Evolutionary conservation across 176 grass and related monocot species (phyloP), one percentile per base, ranked within the genome.

Genomic region (Carex cristatella): DNA sequence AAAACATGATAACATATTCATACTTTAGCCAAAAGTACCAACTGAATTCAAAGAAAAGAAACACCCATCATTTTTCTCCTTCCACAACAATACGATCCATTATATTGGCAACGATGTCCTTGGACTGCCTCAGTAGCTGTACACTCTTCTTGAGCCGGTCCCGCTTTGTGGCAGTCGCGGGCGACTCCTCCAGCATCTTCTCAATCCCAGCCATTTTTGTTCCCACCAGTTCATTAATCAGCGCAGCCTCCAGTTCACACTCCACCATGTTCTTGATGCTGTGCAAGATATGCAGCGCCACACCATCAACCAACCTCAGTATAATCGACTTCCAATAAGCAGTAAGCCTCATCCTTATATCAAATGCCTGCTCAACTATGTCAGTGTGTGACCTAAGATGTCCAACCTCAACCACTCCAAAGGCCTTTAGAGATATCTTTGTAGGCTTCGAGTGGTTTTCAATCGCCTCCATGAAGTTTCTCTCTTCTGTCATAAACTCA

Each of bases 101-200:
- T 1, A 87, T 77, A 5, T 75, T 48, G 0, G 87, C 61, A 16
- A 88, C 57, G 1, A 88, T 71, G 13, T 69, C 71, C 71, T 88
- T 88, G 0, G 81, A 79, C 61, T 84, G 65, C 61, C 59, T 80
- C 4, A 88, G 42, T 18, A 88, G 18, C 7, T 69, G 2, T 8
- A 84, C 66, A 27, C 87, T 88, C 69, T 60, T 84, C 28, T 10
- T 10, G 1, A 88, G 86, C 38, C 71, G 37, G 6, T 79, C 71
- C 8, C 71, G 58, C 68, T 84, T 88, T 28, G 15, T 18, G 5
- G 60, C 81, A 53, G 51, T 88, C 13, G 44, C 33, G 0, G 87
- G 30, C 4, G 81, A 48, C 42, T 88, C 87, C 48, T 88, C 81
- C 60, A 88, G 40, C 87, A 88, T 88, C 11, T 18, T 42, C 61